Percentiles rank a stretch among this genome's conserved stretches.
Conservation (phyloP, 805 yeast species). For the Kuraishia hungarica region DNA sequence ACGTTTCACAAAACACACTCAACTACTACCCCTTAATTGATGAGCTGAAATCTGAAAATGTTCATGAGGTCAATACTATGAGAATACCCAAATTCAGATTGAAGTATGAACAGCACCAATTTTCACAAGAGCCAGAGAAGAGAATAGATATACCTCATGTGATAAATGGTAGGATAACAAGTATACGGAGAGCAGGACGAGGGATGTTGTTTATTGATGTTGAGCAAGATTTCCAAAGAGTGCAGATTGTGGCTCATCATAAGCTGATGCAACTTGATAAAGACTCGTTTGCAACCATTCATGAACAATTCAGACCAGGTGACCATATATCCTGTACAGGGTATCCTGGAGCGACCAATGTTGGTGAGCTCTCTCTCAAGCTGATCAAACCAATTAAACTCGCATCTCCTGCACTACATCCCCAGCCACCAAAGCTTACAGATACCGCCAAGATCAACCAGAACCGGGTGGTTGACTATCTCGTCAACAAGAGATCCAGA, state of each 20-base stretch:
- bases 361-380: slow-evolving; percentile 72
- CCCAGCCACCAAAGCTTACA: slow-evolving; percentile 55
- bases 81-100: slow-evolving; percentile 32
- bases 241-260: slow-evolving; percentile 59
- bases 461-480: slow-evolving; percentile 67
- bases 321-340: slow-evolving; percentile 68
- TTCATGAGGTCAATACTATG: slow-evolving; percentile 6
- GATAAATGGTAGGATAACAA: slow-evolving; percentile 48
- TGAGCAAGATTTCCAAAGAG: slow-evolving; percentile 43
- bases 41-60: slow-evolving; percentile 3
- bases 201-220: slow-evolving; percentile 65
- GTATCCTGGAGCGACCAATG: slow-evolving; percentile 62
- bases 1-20: neutral
- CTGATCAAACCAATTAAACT: slow-evolving; percentile 39
- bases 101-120: slow-evolving; percentile 17
- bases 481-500: slow-evolving; percentile 44
- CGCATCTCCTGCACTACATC: slow-evolving; percentile 61
- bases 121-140: slow-evolving; percentile 13
- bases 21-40: slow-evolving; percentile 17
- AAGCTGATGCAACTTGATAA: slow-evolving; percentile 32
- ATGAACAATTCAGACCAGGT: slow-evolving; percentile 50
- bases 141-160: slow-evolving; percentile 15
- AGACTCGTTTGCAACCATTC: slow-evolving; percentile 31
- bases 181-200: slow-evolving; percentile 59
- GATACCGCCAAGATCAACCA: slow-evolving; percentile 50